These are phyloP conservation scores for Cladorrhinum sp. DNA, from an alignment of 2,329 filamentous ascomycete genomes.

Conservation along the genomic window DNA sequence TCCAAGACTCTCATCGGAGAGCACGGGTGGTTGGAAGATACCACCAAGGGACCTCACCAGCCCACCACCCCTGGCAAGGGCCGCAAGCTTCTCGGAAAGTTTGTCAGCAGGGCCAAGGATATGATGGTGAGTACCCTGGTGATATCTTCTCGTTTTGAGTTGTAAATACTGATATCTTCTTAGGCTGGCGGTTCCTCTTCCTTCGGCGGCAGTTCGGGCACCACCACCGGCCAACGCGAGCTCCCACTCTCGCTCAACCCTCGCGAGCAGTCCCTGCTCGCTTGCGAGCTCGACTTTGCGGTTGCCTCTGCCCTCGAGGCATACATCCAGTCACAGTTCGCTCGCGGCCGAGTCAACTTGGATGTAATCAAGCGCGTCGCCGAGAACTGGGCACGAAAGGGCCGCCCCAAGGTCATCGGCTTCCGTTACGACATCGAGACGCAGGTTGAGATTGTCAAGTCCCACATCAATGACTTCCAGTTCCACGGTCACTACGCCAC, in stretches of 20 bases:
- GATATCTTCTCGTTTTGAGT: neutral
- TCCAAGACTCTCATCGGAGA: constrained; percentile 53
- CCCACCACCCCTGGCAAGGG: constrained; percentile 27
- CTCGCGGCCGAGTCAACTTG: constrained; percentile 52
- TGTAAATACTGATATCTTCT: constrained; percentile 5
- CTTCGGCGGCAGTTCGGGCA: constrained; percentile 36
- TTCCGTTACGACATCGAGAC: constrained; percentile 61
- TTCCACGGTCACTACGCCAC: constrained; percentile 50
- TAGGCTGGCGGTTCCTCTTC: constrained; percentile 2
- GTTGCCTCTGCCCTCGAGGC: constrained; percentile 49
- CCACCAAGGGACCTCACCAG: constrained; percentile 20
- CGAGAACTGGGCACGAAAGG: constrained; percentile 50
- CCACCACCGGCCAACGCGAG: constrained; percentile 33
- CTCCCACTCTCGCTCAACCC: constrained; percentile 50
- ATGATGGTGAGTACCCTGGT: constrained; percentile 37
- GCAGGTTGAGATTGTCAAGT: constrained; percentile 52
- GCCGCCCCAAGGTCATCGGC: constrained; percentile 52
- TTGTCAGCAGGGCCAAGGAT: constrained; percentile 54
- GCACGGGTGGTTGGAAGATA: constrained; percentile 56
- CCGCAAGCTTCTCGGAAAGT: constrained; percentile 41
- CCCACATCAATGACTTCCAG: constrained; percentile 51
- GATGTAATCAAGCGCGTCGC: constrained; percentile 50
- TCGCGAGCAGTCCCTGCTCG: constrained; percentile 56
- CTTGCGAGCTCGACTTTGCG: constrained; percentile 57
- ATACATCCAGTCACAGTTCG: constrained; percentile 52